Percentiles rank a stretch among this genome's conserved stretches.
phyloP scores from a whole-genome alignment of 164 flowering plant species.

The Vitis cinerea region DNA sequence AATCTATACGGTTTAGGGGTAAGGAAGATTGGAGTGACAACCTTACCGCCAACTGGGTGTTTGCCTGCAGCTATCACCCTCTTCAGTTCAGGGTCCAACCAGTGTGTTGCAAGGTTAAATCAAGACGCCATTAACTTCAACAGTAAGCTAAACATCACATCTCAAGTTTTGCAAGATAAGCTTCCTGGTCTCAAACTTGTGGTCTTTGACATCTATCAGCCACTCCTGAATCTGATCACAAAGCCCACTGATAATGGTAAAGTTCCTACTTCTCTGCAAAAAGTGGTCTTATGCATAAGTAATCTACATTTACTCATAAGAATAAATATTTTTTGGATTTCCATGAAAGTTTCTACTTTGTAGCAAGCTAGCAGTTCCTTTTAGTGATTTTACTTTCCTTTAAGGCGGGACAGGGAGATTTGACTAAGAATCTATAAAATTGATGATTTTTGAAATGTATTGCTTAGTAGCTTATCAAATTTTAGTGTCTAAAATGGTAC shows the following conservation, averaged over 20 bases:
- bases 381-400: too few relatives aligned
- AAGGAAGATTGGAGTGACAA: constrained; percentile 76
- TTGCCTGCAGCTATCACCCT: constrained; percentile 81
- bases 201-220: constrained; percentile 71
- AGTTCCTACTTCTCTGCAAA: neutral
- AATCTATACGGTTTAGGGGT: constrained; percentile 64
- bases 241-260: constrained; percentile 67
- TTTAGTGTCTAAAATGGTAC: too few relatives aligned
- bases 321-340: neutral
- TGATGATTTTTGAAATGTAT: too few relatives aligned
- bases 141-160: constrained; percentile 49
- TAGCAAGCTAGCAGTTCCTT: too few relatives aligned
- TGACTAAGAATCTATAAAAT: too few relatives aligned
- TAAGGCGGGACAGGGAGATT: too few relatives aligned
- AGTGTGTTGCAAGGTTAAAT: constrained; percentile 51
- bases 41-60: constrained; percentile 82
- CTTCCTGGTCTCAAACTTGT: constrained; percentile 66
- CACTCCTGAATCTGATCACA: constrained; percentile 64
- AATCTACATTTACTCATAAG: neutral
- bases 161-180: constrained; percentile 36
- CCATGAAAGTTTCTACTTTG: neutral
- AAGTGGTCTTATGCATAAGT: neutral
- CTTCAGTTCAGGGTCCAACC: constrained; percentile 49
- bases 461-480: too few relatives aligned
- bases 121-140: constrained; percentile 50